These are phyloP conservation scores for Phytophthora agathidicida DNA, from an alignment of 352 stramenopile species.

Conservation along the genomic window DNA sequence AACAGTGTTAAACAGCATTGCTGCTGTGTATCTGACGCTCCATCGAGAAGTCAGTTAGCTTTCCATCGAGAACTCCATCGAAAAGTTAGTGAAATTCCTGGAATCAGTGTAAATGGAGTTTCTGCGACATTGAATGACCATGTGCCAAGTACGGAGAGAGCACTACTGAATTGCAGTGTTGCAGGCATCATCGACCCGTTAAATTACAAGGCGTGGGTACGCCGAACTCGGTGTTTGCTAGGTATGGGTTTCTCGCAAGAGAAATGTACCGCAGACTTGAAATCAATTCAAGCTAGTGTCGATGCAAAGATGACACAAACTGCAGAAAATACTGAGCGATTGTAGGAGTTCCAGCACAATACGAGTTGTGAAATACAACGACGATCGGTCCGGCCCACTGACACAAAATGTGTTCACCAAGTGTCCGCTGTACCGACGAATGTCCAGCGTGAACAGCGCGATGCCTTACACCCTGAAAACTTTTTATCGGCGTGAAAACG, in stretches of 20 bases:
- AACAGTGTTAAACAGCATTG: slow-evolving; percentile 33
- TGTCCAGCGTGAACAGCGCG: slow-evolving; percentile 7
- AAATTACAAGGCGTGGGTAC: slow-evolving; percentile 34
- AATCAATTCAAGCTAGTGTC: slow-evolving; percentile 3
- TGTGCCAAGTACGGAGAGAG: slow-evolving; percentile 4
- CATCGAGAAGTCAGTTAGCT: too few relatives aligned
- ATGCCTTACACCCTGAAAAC: too few relatives aligned
- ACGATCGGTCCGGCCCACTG: background rate
- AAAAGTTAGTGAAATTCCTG: too few relatives aligned
- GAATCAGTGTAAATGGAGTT: background rate
- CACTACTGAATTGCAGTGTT: slow-evolving; percentile 32
- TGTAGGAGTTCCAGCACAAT: slow-evolving; percentile 15
- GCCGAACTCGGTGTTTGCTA: slow-evolving; percentile 22
- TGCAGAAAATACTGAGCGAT: background rate
- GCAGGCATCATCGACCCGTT: slow-evolving; percentile 34
- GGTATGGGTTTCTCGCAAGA: slow-evolving; percentile 8
- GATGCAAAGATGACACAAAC: background rate
- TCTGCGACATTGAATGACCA: background rate
- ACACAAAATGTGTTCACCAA: background rate
- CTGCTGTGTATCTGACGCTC: slow-evolving; percentile 22
- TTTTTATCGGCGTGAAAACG: background rate
- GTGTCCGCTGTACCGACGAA: slow-evolving; percentile 1
- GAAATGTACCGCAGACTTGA: slow-evolving; percentile 13
- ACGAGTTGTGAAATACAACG: slow-evolving; percentile 7
- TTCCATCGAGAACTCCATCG: too few relatives aligned